These are phyloP conservation scores for Toxoplasma gondii DNA, from an alignment of 169 alveolate genomes.

Conservation along the genomic window DNA sequence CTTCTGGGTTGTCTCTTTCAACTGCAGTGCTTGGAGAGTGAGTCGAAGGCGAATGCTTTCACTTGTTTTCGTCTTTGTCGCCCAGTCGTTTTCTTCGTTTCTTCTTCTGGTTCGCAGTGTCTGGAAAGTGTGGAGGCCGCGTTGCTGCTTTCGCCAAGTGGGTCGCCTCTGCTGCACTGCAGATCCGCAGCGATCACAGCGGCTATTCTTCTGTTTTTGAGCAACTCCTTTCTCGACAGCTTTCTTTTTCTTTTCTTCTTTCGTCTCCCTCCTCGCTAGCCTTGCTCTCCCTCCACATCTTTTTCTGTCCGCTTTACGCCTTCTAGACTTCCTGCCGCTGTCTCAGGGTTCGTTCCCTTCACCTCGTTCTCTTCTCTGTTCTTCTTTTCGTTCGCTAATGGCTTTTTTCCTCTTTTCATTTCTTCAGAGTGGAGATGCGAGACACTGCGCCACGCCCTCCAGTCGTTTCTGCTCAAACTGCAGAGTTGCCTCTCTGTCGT, in stretches of 20 bases:
- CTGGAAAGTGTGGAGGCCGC: too few species aligned
- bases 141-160: too few species aligned
- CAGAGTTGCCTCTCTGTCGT: conserved; percentile 21
- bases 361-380: not conserved
- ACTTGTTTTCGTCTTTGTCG: not conserved
- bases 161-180: too few species aligned
- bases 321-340: not conserved
- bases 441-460: conserved; percentile 11
- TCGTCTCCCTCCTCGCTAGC: not conserved
- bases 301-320: not conserved
- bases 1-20: not conserved
- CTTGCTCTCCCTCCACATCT: not conserved
- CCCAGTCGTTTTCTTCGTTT: not conserved
- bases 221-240: too few species aligned
- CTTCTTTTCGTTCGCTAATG: not conserved
- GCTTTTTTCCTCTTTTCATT: too few species aligned
- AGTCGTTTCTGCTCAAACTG: conserved; percentile 11
- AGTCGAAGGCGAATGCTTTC: not conserved
- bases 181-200: too few species aligned
- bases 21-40: conserved; percentile 1
- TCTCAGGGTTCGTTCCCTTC: not conserved
- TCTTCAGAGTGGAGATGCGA: not conserved
- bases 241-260: too few species aligned
- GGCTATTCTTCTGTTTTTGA: too few species aligned
- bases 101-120: too few species aligned